A percentile compares a stretch with the other conserved stretches of the same genome.
Conservation (phyloP, 441 rosid species). For the Iberis amara region DNA sequence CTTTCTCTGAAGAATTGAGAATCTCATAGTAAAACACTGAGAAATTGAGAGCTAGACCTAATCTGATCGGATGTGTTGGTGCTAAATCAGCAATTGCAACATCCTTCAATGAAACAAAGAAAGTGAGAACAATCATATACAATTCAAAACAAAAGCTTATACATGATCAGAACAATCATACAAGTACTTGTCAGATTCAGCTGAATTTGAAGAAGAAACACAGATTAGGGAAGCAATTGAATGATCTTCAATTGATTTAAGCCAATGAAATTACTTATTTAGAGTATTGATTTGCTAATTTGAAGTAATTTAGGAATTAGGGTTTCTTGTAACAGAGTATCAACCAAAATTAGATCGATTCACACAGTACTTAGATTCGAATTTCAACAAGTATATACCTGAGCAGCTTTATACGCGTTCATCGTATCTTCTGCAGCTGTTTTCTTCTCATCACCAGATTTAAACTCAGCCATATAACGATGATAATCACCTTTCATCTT, state of each 20-base stretch:
- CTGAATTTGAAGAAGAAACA: neutral
- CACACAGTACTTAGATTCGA: neutral
- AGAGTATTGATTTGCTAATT: too few relatives aligned
- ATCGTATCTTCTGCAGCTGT: slow-evolving; percentile 41
- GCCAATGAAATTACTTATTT: neutral
- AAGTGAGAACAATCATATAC: too few relatives aligned
- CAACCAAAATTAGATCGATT: neutral
- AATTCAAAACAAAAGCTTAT: slow-evolving; percentile 7
- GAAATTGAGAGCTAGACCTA: slow-evolving; percentile 47
- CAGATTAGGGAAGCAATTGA: neutral
- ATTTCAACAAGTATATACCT: slow-evolving; percentile 22
- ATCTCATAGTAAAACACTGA: slow-evolving; percentile 51
- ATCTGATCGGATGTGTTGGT: slow-evolving; percentile 45
- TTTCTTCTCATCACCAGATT: slow-evolving; percentile 43
- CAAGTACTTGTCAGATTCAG: neutral
- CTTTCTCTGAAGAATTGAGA: slow-evolving; percentile 45
- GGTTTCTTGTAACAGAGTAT: neutral
- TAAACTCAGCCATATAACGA: slow-evolving; percentile 43
- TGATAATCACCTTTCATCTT: slow-evolving; percentile 54
- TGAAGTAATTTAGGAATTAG: too few relatives aligned
- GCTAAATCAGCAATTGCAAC: slow-evolving; percentile 42
- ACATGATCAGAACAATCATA: neutral
- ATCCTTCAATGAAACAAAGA: slow-evolving; percentile 25
- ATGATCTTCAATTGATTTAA: neutral
- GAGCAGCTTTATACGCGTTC: slow-evolving; percentile 41